Evolutionary conservation across 2,329 filamentous ascomycete species (phyloP).

Genomic region (Colletotrichum falcatum): DNA sequence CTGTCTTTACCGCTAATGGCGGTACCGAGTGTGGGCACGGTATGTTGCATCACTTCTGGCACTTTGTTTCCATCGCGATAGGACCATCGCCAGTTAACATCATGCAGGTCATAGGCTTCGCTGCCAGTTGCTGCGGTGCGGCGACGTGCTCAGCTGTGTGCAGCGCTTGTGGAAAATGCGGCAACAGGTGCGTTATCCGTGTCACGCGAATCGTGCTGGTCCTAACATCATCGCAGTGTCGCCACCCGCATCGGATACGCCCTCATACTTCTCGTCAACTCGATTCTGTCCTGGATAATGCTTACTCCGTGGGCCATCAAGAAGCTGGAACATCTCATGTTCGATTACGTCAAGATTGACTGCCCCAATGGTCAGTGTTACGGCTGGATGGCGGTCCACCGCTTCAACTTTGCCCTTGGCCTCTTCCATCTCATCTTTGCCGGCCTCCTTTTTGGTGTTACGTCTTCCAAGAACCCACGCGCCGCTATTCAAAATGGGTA

Average conservation of each 20-base stretch:
- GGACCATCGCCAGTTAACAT: conserved; percentile 7
- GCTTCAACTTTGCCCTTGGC: conserved; percentile 97
- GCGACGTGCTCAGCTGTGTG: conserved; percentile 97
- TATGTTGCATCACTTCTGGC: conserved; percentile 63
- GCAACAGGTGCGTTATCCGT: conserved; percentile 79
- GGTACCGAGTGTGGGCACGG: conserved; percentile 85
- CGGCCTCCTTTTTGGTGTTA: conserved; percentile 85
- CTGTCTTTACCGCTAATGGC: conserved; percentile 91
- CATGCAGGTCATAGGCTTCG: conserved; percentile 77
- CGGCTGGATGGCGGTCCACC: conserved; percentile 95
- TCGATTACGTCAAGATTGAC: conserved; percentile 96
- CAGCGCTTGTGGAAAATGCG: conserved; percentile 95
- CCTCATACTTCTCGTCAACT: conserved; percentile 94
- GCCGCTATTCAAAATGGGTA: conserved; percentile 96
- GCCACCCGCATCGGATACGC: conserved; percentile 97
- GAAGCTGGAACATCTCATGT: conserved; percentile 89
- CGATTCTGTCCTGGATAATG: conserved; percentile 98
- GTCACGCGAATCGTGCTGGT: not conserved
- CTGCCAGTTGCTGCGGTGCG: conserved; percentile 93
- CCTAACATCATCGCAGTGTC: conserved; percentile 69
- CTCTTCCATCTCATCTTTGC: conserved; percentile 92
- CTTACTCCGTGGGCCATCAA: conserved; percentile 98
- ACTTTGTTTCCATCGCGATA: not conserved
- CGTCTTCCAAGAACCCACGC: conserved; percentile 86
- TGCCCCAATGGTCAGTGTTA: conserved; percentile 93